phyloP scores from a whole-genome alignment of 352 stramenopile species.

The Pythium myriotylum region DNA sequence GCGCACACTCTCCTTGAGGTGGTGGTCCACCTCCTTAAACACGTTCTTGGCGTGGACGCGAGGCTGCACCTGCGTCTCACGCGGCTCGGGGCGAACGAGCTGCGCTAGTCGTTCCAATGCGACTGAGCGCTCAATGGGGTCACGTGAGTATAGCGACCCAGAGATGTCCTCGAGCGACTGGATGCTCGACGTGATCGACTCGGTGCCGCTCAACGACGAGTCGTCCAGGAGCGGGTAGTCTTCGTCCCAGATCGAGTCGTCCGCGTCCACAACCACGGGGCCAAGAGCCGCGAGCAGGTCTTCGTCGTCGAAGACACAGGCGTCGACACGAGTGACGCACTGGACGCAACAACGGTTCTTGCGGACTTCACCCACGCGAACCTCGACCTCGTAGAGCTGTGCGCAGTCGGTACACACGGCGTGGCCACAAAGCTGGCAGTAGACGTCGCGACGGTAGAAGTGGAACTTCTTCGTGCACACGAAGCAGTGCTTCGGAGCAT shows the following conservation, averaged over 20 bases:
- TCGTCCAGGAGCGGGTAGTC: no score
- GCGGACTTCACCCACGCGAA: conserved; percentile 37
- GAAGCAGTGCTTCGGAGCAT: conserved; percentile 25
- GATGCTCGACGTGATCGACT: conserved; percentile 26
- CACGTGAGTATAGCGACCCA: conserved; percentile 37
- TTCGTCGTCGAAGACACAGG: conserved; percentile 58
- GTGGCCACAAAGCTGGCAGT: conserved; percentile 58
- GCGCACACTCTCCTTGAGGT: conserved; percentile 12
- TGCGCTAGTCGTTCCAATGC: conserved; percentile 44
- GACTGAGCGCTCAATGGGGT: conserved; percentile 34
- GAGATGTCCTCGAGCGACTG: conserved; percentile 33
- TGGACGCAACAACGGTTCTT: conserved; percentile 55
- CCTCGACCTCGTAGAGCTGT: conserved; percentile 53
- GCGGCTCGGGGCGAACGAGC: conserved; percentile 29
- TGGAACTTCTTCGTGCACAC: conserved; percentile 54
- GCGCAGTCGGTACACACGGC: conserved; percentile 57
- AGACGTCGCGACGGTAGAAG: conserved; percentile 43
- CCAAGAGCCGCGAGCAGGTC: conserved; percentile 45
- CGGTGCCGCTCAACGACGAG: conserved; percentile 20
- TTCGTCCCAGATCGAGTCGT: conserved; percentile 38
- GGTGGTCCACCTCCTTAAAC: no score
- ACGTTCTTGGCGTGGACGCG: no score
- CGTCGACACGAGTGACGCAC: conserved; percentile 53
- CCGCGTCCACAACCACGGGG: conserved; percentile 43
- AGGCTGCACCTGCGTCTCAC: no score